These are phyloP conservation scores for Linderina pennispora DNA, from an alignment of 192 early-diverging fungal genomes.

Conservation along the genomic window DNA sequence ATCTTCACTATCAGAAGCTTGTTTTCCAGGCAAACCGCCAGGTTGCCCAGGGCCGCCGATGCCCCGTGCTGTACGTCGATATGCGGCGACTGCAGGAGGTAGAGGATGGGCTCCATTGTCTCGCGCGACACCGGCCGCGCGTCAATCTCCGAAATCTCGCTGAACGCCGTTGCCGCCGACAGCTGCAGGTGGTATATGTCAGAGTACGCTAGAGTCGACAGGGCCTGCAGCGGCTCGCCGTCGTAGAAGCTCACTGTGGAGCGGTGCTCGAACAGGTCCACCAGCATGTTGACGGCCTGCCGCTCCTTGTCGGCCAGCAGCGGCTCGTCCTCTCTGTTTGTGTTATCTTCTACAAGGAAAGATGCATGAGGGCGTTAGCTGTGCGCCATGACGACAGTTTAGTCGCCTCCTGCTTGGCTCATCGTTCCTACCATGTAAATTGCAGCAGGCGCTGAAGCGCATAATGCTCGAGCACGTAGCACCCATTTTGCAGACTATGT, in stretches of 20 bases:
- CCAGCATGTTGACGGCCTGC: conserved; percentile 42
- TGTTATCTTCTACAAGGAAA: conserved; percentile 27
- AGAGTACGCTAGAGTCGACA: conserved; percentile 79
- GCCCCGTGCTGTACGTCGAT: conserved; percentile 80
- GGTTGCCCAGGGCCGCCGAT: conserved; percentile 83
- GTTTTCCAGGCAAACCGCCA: conserved; percentile 70
- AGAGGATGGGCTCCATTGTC: conserved; percentile 74
- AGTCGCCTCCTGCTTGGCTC: no score
- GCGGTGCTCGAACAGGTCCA: conserved; percentile 53
- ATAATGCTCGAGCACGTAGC: conserved; percentile 32
- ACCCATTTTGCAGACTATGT: conserved; percentile 16
- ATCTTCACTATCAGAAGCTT: conserved; percentile 80
- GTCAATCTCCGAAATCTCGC: conserved; percentile 84
- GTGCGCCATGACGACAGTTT: no score
- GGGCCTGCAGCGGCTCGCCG: conserved; percentile 69
- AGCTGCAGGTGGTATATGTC: conserved; percentile 80
- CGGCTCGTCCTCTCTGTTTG: conserved; percentile 37
- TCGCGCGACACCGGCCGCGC: conserved; percentile 68
- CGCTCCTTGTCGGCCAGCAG: conserved; percentile 41
- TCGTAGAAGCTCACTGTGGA: conserved; percentile 78
- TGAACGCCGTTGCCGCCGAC: conserved; percentile 82
- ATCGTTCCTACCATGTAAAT: not conserved
- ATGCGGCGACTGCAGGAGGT: conserved; percentile 75
- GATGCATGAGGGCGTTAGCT: not conserved
- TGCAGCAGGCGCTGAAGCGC: conserved; percentile 25